Evolutionary conservation across 768 basidiomycete genomes (phyloP), one percentile per base, ranked within the genome.

Genomic region (Rhodotorula diobovata): DNA sequence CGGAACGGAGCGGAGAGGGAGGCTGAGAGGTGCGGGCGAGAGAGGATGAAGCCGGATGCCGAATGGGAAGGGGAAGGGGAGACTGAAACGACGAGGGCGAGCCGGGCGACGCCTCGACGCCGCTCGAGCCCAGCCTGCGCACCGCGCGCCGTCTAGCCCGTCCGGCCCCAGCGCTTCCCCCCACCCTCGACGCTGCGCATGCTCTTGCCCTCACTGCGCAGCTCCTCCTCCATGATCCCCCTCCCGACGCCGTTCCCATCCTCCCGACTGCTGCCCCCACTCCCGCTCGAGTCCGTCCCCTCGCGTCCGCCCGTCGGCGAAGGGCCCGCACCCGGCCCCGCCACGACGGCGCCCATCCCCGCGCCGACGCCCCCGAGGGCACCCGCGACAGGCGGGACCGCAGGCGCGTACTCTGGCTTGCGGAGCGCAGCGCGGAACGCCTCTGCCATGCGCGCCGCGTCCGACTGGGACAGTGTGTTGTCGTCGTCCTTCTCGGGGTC

Each of bases 391-490:
- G 30, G 30, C 18, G n/a, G 58, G 45, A 37, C 46, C 56, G 41
- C 32, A 20, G 39, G 32, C 16, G 59, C 63, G 61, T 93, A 94
- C 78, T 91, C 91, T 18, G 93, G 92, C 79, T 92, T 92, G 79
- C 92, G 85, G 78, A 95, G 82, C 74, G 89, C 90, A 79, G 89
- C 87, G 77, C 93, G 84, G 82, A 94, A 95, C 12, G 93, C 93
- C 82, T 91, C 88, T 51, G 92, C 91, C 87, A 94, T 90, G 79
- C 93, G 90, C 50, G 90, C 90, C 63, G 93, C 93, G 80, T 95
- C 92, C 32, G 89, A 88, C 30, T 86, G 88, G 56, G 88, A 88
- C 81, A 93, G 89, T 18, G 54, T 65, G 23, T 37, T 23, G 12
- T 14, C 51, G 32, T 32, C 60, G 46, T 20, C 43, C 41, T 43